Evolutionary conservation across 169 alveolate species (phyloP).

Genomic region (Cryptosporidium sp.): DNA sequence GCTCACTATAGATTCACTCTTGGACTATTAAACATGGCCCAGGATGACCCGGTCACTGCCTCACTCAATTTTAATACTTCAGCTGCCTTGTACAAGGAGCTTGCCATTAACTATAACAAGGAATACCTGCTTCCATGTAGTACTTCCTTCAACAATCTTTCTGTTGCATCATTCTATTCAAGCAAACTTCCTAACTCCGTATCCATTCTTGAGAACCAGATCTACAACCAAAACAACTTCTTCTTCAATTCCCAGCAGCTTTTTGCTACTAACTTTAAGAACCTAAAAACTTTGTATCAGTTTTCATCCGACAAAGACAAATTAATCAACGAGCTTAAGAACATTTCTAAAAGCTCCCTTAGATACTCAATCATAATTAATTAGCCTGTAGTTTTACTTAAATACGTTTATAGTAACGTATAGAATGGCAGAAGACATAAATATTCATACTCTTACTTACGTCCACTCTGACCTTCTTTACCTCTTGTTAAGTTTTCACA

Average conservation of each 20-base stretch:
- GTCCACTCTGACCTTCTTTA: not conserved
- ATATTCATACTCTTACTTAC: not conserved
- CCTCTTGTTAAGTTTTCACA: not conserved
- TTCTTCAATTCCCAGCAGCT: conserved; percentile 42
- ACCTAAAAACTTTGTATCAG: conserved; percentile 64
- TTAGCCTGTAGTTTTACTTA: not conserved
- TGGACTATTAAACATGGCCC: conserved; percentile 64
- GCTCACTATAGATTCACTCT: conserved; percentile 73
- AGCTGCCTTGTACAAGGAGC: conserved; percentile 64
- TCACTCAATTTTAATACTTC: conserved; percentile 64
- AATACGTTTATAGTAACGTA: not conserved
- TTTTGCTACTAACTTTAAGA: conserved; percentile 51
- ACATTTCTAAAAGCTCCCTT: conserved; percentile 30
- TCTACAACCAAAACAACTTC: conserved; percentile 49
- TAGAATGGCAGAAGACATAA: not conserved
- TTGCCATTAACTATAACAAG: conserved; percentile 22
- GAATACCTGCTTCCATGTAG: conserved; percentile 39
- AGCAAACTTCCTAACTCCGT: conserved; percentile 45
- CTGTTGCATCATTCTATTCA: conserved; percentile 66
- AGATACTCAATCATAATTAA: conserved; percentile 36
- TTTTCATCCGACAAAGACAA: conserved; percentile 44
- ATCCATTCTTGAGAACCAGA: conserved; percentile 39
- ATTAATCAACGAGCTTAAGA: conserved; percentile 32
- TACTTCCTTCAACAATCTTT: conserved; percentile 43
- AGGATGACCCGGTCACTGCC: conserved; percentile 74